Evolutionary conservation across 805 yeast genomes (phyloP).

Genomic region (Spathaspora girioi): DNA sequence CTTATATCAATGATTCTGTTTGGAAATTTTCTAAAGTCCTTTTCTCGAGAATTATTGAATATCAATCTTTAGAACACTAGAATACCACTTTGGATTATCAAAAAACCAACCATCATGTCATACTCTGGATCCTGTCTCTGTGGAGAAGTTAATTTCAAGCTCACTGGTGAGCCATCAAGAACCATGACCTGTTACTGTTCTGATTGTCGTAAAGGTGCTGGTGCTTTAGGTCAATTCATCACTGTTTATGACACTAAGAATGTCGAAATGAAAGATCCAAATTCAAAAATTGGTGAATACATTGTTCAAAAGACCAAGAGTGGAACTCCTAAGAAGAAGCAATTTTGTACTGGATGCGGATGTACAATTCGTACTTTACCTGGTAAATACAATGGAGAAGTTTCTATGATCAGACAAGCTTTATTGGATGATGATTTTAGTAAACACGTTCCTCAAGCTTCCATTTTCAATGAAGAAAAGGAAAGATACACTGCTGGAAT

Average conservation of each 20-base stretch:
- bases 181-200: conserved; percentile 8
- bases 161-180: conserved; percentile 5
- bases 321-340: conserved; percentile 9
- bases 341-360: conserved; percentile 10
- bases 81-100: neutral
- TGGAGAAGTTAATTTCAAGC: conserved; percentile 4
- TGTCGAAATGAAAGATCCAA: conserved; percentile 3
- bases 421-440: conserved; percentile 7
- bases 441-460: conserved; percentile 4
- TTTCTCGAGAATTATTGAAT: neutral
- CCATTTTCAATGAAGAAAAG: conserved; percentile 7
- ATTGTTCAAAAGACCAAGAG: conserved; percentile 7
- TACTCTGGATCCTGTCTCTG: conserved; percentile 9
- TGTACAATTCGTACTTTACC: conserved; percentile 9
- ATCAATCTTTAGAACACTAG: neutral
- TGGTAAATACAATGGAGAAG: conserved; percentile 9
- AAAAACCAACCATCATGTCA: too few relatives aligned
- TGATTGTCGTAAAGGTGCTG: conserved; percentile 12
- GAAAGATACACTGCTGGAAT: conserved; percentile 2
- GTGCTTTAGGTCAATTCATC: conserved; percentile 10
- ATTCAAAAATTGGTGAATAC: conserved; percentile 3
- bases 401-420: conserved; percentile 10
- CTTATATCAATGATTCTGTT: neutral
- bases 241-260: conserved; percentile 5
- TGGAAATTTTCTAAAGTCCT: neutral